phyloP scores from a whole-genome alignment of 495 filamentous ascomycete species.

The Talaromyces borbonicus region DNA sequence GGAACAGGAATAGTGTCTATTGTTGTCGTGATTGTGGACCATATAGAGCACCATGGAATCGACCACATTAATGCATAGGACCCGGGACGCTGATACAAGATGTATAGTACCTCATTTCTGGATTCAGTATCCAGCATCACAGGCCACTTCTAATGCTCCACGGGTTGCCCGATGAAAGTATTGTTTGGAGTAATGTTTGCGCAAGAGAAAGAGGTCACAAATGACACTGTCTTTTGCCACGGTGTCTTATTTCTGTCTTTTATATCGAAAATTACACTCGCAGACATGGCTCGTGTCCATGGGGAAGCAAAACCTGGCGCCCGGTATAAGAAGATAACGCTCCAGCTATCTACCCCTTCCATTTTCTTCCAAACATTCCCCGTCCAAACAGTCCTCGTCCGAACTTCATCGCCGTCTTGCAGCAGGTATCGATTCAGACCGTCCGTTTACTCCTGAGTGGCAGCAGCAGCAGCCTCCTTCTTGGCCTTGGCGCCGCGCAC shows the following conservation, averaged over 20 bases:
- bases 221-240: neutral
- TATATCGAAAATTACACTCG: conserved; percentile 2
- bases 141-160: too few species aligned
- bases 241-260: neutral
- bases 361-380: neutral
- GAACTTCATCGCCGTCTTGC: neutral
- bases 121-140: too few species aligned
- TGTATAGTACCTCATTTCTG: too few species aligned
- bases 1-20: too few species aligned
- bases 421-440: conserved; percentile 1
- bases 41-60: too few species aligned
- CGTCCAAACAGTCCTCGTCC: too few species aligned
- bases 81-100: too few species aligned
- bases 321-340: neutral
- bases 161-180: too few species aligned
- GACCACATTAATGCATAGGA: too few species aligned
- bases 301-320: conserved; percentile 4
- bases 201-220: too few species aligned
- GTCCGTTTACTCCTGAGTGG: conserved; percentile 22
- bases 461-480: conserved; percentile 60
- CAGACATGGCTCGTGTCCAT: neutral
- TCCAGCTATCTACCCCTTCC: neutral
- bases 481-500: conserved; percentile 71
- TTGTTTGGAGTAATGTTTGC: too few species aligned
- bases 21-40: too few species aligned